Evolutionary conservation across 441 rosid genomes (phyloP).

Genomic region (Kokia cookei): DNA sequence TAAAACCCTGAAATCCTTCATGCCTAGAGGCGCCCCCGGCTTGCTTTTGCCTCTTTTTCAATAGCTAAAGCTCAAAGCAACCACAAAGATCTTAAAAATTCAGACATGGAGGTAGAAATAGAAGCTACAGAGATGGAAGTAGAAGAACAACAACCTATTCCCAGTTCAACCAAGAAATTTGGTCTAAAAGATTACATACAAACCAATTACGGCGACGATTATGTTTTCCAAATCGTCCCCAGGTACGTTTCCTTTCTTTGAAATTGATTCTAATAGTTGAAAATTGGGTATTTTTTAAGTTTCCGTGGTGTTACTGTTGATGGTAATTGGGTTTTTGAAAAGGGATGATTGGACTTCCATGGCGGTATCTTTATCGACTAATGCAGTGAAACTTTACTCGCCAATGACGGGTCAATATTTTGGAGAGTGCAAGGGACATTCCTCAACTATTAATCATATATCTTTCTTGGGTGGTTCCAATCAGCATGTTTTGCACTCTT

Average conservation of each 20-base stretch:
- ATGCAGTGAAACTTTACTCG: conserved; percentile 75
- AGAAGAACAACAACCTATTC: conserved; percentile 22
- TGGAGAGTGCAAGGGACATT: conserved; percentile 86
- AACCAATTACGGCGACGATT: conserved; percentile 83
- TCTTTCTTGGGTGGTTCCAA: conserved; percentile 54
- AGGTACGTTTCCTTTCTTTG: conserved; percentile 31
- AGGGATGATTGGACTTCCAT: conserved; percentile 78
- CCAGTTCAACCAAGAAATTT: conserved; percentile 32
- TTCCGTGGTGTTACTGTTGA: background rate
- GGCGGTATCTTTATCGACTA: conserved; percentile 86
- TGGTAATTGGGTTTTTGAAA: conserved; percentile 1
- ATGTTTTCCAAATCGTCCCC: conserved; percentile 80
- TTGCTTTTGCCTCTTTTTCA: background rate
- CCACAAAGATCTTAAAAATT: background rate
- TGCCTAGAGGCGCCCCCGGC: background rate
- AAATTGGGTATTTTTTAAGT: background rate
- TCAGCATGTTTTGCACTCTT: conserved; percentile 67
- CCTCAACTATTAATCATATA: conserved; percentile 57
- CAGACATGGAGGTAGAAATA: conserved; percentile 29
- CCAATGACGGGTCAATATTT: conserved; percentile 73
- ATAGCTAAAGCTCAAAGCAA: background rate
- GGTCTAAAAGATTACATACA: conserved; percentile 74
- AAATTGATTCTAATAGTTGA: background rate
- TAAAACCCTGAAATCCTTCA: conserved; percentile 6
- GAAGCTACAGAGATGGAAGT: conserved; percentile 58